Evolutionary conservation across 2,329 filamentous ascomycete genomes (phyloP), one percentile per base, ranked within the genome.

Genomic region (Colletotrichum viniferum): DNA sequence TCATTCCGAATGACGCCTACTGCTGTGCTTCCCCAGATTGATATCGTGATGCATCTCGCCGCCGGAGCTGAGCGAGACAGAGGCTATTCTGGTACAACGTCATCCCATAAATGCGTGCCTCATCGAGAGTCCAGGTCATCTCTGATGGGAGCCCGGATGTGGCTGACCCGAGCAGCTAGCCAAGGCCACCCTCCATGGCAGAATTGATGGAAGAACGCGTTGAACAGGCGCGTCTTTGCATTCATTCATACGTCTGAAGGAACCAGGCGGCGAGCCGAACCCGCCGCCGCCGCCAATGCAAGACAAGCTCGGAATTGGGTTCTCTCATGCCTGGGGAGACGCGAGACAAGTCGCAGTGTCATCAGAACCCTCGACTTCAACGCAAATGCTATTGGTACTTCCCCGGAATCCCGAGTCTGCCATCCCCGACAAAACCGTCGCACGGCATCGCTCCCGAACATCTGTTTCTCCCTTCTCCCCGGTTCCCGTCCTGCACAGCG

Each of bases 401-500:
- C 48, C n/a, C 66, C 66, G n/a, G 30, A 30, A n/a, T 55, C n/a
- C 68, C 38, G 38, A 70, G 38, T 32, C 52, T n/a, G 14, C n/a
- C 18, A 24, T 56, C 65, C 32, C 58, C 66, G 60, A 70, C 30
- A 52, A 48, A 36, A 73, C 56, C 30, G 69, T 73, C 43, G 63
- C 69, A 75, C 61, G 43, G 63, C 63, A 60, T 68, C 38, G 63
- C 63, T 73, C 69, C 61, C 61, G 55, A 74, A 24, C 38, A 55
- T 55, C 68, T 67, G 61, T 71, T 32, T 71, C 67, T 74, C 36
- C 64, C 48, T 55, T 13, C 67, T 65, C 34, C 43, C 63, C 62
- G 62, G 69, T 34, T 75, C 55, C 43, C 62, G 34, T 58, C 69
- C 58, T 28, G 34, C 62, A 58, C 63, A 56, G 34, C 62, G 63